Conservation (phyloP, 2,329 filamentous ascomycete species). For the Thermothelomyces thermophilus region DNA sequence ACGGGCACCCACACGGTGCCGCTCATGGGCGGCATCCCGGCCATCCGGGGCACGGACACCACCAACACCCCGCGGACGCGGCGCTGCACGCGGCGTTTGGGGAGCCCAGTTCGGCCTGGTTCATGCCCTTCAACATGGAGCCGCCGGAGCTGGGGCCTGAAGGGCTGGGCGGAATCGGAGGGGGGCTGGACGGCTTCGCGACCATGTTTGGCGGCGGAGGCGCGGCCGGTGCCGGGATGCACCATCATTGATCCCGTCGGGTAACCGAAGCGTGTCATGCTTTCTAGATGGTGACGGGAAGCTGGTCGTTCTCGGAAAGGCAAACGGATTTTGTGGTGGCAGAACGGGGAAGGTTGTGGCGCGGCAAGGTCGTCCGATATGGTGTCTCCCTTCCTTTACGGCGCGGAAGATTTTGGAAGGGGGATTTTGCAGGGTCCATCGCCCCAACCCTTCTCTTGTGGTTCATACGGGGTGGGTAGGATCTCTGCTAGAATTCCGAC, state of each 20-base stretch:
- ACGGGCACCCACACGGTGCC: not conserved
- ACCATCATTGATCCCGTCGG: constrained; percentile 16
- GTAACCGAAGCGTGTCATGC: no score
- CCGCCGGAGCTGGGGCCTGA: constrained; percentile 57
- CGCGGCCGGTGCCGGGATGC: constrained; percentile 29
- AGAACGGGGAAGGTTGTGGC: no score
- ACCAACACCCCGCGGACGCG: constrained; percentile 26
- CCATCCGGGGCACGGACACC: constrained; percentile 18
- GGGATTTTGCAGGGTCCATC: no score
- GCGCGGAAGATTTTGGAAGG: no score
- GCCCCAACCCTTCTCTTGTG: no score
- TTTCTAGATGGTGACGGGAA: no score
- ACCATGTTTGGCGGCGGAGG: constrained; percentile 40
- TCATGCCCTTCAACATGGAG: constrained; percentile 87
- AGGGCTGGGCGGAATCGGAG: constrained; percentile 28
- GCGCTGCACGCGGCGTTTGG: constrained; percentile 28
- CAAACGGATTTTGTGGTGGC: no score
- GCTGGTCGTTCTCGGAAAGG: no score
- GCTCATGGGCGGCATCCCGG: constrained; percentile 8
- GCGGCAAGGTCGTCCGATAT: no score
- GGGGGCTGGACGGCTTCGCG: constrained; percentile 43
- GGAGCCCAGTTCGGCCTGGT: constrained; percentile 67
- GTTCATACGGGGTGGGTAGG: no score
- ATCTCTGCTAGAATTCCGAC: no score
- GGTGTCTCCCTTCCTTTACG: no score